Evolutionary conservation across 1,284 basidiomycete species (phyloP).

Genomic region (Coriolopsis trogii): DNA sequence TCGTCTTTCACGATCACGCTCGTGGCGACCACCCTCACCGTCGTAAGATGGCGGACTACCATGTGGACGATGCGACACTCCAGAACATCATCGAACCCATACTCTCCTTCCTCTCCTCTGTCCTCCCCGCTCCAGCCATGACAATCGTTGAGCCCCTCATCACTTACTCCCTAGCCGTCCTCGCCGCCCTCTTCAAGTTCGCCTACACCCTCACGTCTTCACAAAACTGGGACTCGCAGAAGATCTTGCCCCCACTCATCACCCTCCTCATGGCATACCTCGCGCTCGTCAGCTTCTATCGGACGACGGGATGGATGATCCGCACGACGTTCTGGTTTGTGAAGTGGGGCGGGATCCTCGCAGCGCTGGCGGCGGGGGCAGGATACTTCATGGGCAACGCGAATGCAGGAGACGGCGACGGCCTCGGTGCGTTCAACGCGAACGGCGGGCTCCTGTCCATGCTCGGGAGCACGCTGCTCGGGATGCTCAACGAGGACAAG

Average conservation of each 20-base stretch:
- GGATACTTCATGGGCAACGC: slow-evolving; percentile 55
- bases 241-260: slow-evolving; percentile 71
- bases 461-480: slow-evolving; percentile 46
- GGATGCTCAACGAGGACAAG: slow-evolving; percentile 47
- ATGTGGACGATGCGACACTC: slow-evolving; percentile 9
- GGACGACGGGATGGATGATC: slow-evolving; percentile 74
- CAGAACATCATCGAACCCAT: slow-evolving; percentile 48
- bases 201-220: slow-evolving; percentile 49
- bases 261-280: slow-evolving; percentile 72
- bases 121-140: slow-evolving; percentile 59
- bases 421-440: slow-evolving; percentile 25
- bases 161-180: slow-evolving; percentile 54
- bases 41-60: slow-evolving; percentile 9
- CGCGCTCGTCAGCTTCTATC: slow-evolving; percentile 71
- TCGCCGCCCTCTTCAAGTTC: slow-evolving; percentile 52
- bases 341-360: slow-evolving; percentile 73
- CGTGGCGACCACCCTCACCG: not conserved
- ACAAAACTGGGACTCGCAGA: slow-evolving; percentile 65
- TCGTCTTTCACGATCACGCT: not conserved
- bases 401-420: slow-evolving; percentile 36
- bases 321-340: slow-evolving; percentile 65
- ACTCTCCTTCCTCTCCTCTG: slow-evolving; percentile 54
- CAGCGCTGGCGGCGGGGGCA: slow-evolving; percentile 48
- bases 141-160: slow-evolving; percentile 52
- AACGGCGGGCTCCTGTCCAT: slow-evolving; percentile 38